Percentiles rank a stretch among this genome's conserved stretches.
Evolutionary conservation across 257 asterid genomes (phyloP).

Genomic region (Voacanga thouarsii): DNA sequence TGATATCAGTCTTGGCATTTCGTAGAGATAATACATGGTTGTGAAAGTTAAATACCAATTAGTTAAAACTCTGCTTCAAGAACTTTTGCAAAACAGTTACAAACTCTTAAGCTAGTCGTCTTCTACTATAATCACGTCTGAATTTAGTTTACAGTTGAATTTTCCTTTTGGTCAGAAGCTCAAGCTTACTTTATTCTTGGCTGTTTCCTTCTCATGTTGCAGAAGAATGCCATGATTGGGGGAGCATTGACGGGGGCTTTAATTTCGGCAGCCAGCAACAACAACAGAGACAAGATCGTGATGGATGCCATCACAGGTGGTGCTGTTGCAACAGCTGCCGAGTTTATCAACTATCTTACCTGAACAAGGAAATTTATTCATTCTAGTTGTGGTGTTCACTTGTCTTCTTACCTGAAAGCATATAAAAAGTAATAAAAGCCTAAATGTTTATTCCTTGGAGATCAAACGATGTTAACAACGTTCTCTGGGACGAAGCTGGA

Average conservation of each 20-base stretch:
- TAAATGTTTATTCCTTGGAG: background rate
- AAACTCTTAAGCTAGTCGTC: background rate
- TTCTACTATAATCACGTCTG: background rate
- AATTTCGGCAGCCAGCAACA: slow-evolving; percentile 47
- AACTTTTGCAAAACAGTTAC: background rate
- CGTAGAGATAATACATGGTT: background rate
- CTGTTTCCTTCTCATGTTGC: slow-evolving; percentile 22
- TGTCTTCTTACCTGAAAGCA: background rate
- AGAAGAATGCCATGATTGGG: slow-evolving; percentile 75
- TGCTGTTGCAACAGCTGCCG: slow-evolving; percentile 84
- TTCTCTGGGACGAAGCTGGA: background rate
- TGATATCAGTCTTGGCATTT: background rate
- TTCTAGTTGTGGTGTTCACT: background rate
- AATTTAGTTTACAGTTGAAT: background rate
- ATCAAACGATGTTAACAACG: background rate
- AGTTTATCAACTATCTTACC: slow-evolving; percentile 49
- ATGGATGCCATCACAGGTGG: slow-evolving; percentile 71
- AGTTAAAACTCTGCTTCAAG: background rate
- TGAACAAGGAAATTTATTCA: slow-evolving; percentile 20
- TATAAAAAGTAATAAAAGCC: too few species aligned
- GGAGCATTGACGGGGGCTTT: slow-evolving; percentile 76
- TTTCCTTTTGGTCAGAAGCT: background rate
- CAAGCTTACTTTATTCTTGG: background rate
- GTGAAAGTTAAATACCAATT: too few species aligned
- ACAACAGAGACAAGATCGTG: slow-evolving; percentile 57